Percentiles rank a stretch among this genome's conserved stretches.
Conservation (phyloP, 176 grass and related monocot species). For the Oryza australiensis region DNA sequence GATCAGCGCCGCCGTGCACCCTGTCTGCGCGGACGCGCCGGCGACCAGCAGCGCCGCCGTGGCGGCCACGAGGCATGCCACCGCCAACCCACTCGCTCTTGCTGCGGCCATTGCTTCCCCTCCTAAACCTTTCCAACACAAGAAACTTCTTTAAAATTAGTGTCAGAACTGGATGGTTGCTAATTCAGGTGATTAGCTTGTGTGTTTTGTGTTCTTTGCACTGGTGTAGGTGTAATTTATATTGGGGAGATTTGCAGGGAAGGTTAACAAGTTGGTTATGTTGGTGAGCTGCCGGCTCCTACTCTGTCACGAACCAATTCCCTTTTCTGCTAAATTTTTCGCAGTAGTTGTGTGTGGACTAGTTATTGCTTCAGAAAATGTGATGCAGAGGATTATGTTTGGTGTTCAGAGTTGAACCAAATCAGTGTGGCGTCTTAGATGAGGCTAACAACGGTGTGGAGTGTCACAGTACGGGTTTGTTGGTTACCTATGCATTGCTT, state of each 20-base stretch:
- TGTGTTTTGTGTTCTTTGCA: not conserved
- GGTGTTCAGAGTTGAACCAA: conserved; percentile 1
- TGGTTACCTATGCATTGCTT: not conserved
- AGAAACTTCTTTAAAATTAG: not conserved
- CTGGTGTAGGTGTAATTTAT: not conserved
- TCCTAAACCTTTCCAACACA: too few relatives aligned
- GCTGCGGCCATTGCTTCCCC: conserved; percentile 28
- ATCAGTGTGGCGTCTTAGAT: conserved; percentile 21
- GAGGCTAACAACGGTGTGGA: not conserved
- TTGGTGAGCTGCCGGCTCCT: conserved; percentile 48
- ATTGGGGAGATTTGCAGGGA: conserved; percentile 13
- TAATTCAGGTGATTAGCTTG: not conserved
- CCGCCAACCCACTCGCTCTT: not conserved
- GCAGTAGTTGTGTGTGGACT: not conserved
- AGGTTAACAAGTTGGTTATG: conserved; percentile 16
- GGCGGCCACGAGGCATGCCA: conserved; percentile 13
- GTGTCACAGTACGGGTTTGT: not conserved
- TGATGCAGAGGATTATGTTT: not conserved
- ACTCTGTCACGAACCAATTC: not conserved
- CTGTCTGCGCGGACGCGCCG: conserved; percentile 52
- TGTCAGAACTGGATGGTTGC: not conserved
- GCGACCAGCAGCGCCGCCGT: conserved; percentile 21
- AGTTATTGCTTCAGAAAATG: not conserved
- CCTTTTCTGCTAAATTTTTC: not conserved
- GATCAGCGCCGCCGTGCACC: conserved; percentile 62